These are phyloP conservation scores for Pleurotus tuber-regium DNA, from an alignment of 768 basidiomycete genomes.

Conservation along the genomic window DNA sequence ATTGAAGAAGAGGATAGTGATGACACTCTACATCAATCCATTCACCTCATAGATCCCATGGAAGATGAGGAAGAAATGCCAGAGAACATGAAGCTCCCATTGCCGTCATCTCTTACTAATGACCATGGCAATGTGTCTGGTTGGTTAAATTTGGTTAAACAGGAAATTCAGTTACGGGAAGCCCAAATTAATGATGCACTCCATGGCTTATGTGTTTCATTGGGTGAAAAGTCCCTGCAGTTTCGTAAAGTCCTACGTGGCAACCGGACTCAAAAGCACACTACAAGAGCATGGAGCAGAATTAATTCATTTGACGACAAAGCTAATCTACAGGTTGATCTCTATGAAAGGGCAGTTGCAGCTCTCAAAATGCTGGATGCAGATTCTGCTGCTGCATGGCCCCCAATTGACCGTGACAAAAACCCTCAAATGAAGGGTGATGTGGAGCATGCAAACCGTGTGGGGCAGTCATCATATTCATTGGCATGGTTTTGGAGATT, in stretches of 20 bases:
- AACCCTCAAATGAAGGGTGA: too few species aligned
- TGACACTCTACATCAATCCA: neutral
- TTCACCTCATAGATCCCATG: too few species aligned
- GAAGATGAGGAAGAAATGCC: conserved; percentile 8
- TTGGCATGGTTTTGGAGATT: conserved; percentile 10
- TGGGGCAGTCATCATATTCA: neutral
- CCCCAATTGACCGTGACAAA: neutral
- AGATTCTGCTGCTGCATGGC: neutral
- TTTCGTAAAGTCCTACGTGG: conserved; percentile 4
- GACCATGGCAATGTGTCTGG: conserved; percentile 11
- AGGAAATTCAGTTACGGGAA: conserved; percentile 15
- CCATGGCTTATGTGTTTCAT: conserved; percentile 12
- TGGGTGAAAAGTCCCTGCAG: conserved; percentile 1
- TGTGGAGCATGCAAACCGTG: too few species aligned
- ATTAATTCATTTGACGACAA: neutral
- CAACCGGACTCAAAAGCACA: neutral
- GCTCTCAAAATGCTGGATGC: neutral
- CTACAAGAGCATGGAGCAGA: neutral
- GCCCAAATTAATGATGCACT: too few species aligned
- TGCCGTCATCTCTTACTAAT: conserved; percentile 11
- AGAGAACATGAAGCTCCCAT: neutral
- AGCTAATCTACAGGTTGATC: neutral
- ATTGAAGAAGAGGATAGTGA: neutral
- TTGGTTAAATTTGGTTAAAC: conserved; percentile 10
- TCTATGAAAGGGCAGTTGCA: neutral